Evolutionary conservation across 2,329 filamentous ascomycete genomes (phyloP).

Genomic region (Cryoendolithus antarcticus): DNA sequence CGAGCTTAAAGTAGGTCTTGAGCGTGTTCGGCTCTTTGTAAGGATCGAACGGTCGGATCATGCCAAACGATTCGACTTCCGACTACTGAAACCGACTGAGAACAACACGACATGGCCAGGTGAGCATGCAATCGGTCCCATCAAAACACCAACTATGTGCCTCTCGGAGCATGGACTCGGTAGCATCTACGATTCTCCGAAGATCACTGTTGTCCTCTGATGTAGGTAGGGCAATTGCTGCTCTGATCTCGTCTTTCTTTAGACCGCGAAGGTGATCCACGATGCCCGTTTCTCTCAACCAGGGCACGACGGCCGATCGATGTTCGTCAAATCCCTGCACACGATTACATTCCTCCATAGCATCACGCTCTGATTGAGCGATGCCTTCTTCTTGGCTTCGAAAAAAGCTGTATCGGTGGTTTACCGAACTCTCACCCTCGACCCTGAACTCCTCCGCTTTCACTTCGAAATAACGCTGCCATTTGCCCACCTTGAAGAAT

Average conservation of each 20-base stretch:
- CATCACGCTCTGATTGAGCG: not conserved
- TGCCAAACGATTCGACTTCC: conserved; percentile 2
- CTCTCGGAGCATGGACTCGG: conserved; percentile 3
- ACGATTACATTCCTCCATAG: conserved; percentile 1
- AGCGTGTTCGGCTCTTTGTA: conserved; percentile 3
- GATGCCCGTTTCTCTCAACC: conserved; percentile 6
- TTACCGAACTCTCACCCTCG: too few relatives aligned
- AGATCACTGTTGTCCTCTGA: conserved; percentile 1
- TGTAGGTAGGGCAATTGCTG: conserved; percentile 3
- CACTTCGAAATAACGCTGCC: conserved; percentile 2
- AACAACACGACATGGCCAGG: conserved; percentile 5
- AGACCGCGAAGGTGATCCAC: conserved; percentile 4
- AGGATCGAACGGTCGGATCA: conserved; percentile 4
- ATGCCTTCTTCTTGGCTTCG: conserved; percentile 1
- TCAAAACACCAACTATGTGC: conserved; percentile 7
- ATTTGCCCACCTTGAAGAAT: not conserved
- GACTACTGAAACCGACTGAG: conserved; percentile 4
- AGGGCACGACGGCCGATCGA: conserved; percentile 6
- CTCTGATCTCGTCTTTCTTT: conserved; percentile 8
- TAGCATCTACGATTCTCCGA: conserved; percentile 2
- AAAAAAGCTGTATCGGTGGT: too few relatives aligned
- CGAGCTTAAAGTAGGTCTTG: conserved; percentile 3
- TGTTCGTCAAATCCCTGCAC: conserved; percentile 6
- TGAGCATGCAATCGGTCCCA: conserved; percentile 7
- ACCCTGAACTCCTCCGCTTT: too few relatives aligned